Evolutionary conservation across 2,329 filamentous ascomycete genomes (phyloP), one percentile per base, ranked within the genome.

Genomic region (Hymenoscyphus scutula): DNA sequence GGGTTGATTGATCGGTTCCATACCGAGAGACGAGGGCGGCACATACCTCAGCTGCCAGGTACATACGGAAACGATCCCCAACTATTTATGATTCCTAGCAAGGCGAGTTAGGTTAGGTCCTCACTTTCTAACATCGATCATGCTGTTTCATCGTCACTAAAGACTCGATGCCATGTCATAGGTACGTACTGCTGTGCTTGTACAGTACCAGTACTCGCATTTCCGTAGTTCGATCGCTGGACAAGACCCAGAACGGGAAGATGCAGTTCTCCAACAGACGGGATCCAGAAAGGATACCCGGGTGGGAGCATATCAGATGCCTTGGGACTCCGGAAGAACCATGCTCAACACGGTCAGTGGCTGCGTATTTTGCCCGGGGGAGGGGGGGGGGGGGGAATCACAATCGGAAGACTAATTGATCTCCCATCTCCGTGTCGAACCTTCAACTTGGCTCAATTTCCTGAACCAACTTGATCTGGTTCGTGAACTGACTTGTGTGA

Each of bases 321-420:
- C 45, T 27, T 51, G 45, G 45, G 45, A 25, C 45, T 51, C 45
- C 41, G 41, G 41, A 48, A 48, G 41, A 48, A 48, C 41, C 45
- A 51, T 51, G 45, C 45, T 19, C 23, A 13, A 5, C 13, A 19
- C 19, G 45, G 19, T 51, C 19, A 23, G 45, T 51, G 45, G 19
- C 45, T 51, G 10, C 17, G 5, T 15, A 6, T 10, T 4, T n/a
- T n/a, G 5, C 8, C 41, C 23, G 23, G n/a, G 32, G 13, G 2
- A 3, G 5, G 5, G 32, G 15, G 10, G 10, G 32, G 10, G 32
- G 32, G 13, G 4, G 15, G 11, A 37, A 37, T 15, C 34, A 37
- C 34, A 4, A 37, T 51, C 45, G 23, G n/a, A 51, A 19, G 11
- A 51, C 25, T 51, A 51, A 25, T 51, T 51, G 10, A 25, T 51